Conservation (phyloP, 345 rosid genomes). For the Rhodamnia argentea region DNA sequence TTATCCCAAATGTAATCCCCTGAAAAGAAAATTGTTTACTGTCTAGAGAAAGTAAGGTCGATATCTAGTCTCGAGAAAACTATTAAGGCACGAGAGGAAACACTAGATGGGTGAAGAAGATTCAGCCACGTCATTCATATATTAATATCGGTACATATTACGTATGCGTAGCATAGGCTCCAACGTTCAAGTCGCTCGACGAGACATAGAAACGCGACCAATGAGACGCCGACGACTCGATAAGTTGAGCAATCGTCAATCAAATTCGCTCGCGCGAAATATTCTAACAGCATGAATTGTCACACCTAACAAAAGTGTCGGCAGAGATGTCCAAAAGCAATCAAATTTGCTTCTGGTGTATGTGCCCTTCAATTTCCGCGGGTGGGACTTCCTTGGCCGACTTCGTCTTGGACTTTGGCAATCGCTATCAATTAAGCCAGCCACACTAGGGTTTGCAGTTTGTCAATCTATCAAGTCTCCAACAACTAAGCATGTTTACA, state of each 20-base stretch:
- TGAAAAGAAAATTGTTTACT: neutral
- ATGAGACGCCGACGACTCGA: neutral
- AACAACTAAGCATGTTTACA: neutral
- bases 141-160: neutral
- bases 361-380: neutral
- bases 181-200: neutral
- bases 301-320: neutral
- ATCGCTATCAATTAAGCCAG: neutral
- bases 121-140: neutral
- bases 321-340: neutral
- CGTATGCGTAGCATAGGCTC: neutral
- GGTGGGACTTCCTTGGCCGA: neutral
- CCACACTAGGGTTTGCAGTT: neutral
- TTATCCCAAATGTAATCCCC: neutral
- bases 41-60: neutral
- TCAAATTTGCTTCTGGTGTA: neutral
- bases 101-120: neutral
- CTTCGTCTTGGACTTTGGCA: neutral
- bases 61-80: neutral
- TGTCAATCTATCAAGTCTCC: neutral
- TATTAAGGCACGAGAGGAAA: neutral
- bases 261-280: neutral
- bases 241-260: neutral
- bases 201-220: neutral
- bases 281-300: neutral